phyloP scores from a whole-genome alignment of 148 eudicot genomes.

The Simmondsia chinensis region DNA sequence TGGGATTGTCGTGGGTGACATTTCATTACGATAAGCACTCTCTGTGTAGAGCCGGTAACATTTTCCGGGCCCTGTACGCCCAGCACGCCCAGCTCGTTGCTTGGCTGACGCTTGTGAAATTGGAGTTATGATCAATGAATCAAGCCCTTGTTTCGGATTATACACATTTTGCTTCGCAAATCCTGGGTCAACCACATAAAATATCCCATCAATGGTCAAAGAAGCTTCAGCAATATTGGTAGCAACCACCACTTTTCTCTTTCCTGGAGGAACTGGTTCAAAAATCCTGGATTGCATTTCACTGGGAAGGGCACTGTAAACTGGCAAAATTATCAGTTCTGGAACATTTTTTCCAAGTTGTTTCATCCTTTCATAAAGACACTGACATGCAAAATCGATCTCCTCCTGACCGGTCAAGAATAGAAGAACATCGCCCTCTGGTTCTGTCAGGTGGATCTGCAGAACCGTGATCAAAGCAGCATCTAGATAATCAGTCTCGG shows the following conservation, averaged over 20 bases:
- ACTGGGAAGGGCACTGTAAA: conserved; percentile 77
- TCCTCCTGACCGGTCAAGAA: conserved; percentile 75
- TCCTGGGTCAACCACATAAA: conserved; percentile 62
- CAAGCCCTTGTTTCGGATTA: conserved; percentile 76
- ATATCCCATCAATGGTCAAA: conserved; percentile 69
- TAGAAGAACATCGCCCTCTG: conserved; percentile 61
- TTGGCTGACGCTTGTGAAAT: conserved; percentile 86
- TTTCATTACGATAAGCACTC: conserved; percentile 86
- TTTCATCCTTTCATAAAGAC: conserved; percentile 63
- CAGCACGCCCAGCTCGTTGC: conserved; percentile 91
- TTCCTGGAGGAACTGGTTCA: conserved; percentile 71
- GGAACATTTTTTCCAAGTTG: conserved; percentile 58
- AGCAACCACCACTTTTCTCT: conserved; percentile 73
- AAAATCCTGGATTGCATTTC: conserved; percentile 75
- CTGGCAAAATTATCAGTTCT: conserved; percentile 58
- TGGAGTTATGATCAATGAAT: conserved; percentile 67
- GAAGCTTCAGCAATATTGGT: conserved; percentile 79
- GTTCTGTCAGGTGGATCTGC: conserved; percentile 65
- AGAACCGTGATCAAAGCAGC: conserved; percentile 54
- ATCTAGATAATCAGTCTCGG: conserved; percentile 54
- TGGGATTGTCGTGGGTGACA: conserved; percentile 82
- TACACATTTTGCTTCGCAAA: conserved; percentile 61
- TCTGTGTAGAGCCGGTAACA: conserved; percentile 91
- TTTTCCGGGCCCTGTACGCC: conserved; percentile 94
- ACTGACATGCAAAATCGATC: conserved; percentile 62